Percentiles rank a stretch among this genome's conserved stretches.
These are phyloP conservation scores for Lunasporangiospora selenospora DNA, from an alignment of 192 early-diverging fungal genomes.

Conservation along the genomic window DNA sequence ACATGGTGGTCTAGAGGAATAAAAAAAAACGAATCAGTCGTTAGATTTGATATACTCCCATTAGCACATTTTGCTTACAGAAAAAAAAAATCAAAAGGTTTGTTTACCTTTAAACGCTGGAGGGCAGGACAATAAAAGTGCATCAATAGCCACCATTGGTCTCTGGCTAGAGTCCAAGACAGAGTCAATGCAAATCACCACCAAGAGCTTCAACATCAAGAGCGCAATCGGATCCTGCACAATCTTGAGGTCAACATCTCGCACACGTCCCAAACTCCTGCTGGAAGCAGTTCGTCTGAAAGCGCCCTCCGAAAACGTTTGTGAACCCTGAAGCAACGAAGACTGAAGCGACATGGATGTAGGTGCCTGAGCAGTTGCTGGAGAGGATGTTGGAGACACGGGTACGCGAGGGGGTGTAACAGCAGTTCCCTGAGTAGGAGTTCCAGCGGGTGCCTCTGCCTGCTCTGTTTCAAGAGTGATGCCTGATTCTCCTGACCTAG, in stretches of 20 bases:
- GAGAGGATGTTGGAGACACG: background rate
- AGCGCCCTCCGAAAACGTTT: conserved; percentile 32
- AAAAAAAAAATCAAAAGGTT: background rate
- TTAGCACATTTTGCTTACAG: too few species aligned
- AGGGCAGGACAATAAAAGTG: conserved; percentile 35
- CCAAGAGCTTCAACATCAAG: conserved; percentile 60
- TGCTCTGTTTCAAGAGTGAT: conserved; percentile 13
- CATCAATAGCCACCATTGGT: conserved; percentile 23
- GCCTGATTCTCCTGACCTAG: conserved; percentile 14
- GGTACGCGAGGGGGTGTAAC: background rate
- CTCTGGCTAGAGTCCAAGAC: conserved; percentile 51
- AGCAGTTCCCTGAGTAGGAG: too few species aligned
- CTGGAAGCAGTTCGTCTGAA: conserved; percentile 31
- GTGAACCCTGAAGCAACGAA: conserved; percentile 24
- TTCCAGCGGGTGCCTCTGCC: conserved; percentile 23
- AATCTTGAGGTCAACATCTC: conserved; percentile 43
- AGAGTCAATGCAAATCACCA: conserved; percentile 60
- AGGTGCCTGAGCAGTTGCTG: background rate
- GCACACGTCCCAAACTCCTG: conserved; percentile 22
- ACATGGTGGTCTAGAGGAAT: conserved; percentile 30
- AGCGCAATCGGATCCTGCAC: conserved; percentile 47
- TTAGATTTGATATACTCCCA: background rate
- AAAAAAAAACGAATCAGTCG: background rate
- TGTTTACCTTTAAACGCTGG: conserved; percentile 40
- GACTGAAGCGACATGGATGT: conserved; percentile 24